Conservation (phyloP, 441 rosid genomes). For the Brassica hybrid region DNA sequence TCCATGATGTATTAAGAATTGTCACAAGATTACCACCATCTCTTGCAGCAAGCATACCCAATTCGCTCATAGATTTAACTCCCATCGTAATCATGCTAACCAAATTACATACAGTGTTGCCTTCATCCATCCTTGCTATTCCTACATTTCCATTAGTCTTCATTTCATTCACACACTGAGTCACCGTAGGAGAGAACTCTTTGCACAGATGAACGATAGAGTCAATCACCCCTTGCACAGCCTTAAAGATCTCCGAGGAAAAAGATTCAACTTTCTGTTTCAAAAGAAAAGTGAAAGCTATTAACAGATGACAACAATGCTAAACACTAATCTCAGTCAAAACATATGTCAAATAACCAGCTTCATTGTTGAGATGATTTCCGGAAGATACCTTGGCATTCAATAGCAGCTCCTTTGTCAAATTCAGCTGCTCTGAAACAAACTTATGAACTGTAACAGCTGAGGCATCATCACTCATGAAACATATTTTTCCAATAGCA, state of each 20-base stretch:
- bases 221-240: conserved; percentile 57
- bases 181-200: too few species aligned
- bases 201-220: conserved; percentile 39
- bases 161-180: too few species aligned
- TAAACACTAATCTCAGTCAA: conserved; percentile 15
- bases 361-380: background rate
- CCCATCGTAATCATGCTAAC: conserved; percentile 51
- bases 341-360: background rate
- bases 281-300: conserved; percentile 23
- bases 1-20: conserved; percentile 91
- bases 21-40: conserved; percentile 84
- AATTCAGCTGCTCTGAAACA: conserved; percentile 62
- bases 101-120: conserved; percentile 37
- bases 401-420: conserved; percentile 55
- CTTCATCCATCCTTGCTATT: too few species aligned
- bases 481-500: too few species aligned
- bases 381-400: conserved; percentile 61
- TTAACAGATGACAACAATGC: conserved; percentile 16
- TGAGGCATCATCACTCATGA: too few species aligned
- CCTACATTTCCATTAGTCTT: too few species aligned
- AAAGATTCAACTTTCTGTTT: conserved; percentile 65
- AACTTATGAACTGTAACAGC: conserved; percentile 53
- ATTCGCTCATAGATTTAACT: conserved; percentile 63
- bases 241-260: conserved; percentile 59
- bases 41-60: conserved; percentile 78